These are phyloP conservation scores for Yarrowia sp. DNA, from an alignment of 805 yeast genomes.

Conservation along the genomic window DNA sequence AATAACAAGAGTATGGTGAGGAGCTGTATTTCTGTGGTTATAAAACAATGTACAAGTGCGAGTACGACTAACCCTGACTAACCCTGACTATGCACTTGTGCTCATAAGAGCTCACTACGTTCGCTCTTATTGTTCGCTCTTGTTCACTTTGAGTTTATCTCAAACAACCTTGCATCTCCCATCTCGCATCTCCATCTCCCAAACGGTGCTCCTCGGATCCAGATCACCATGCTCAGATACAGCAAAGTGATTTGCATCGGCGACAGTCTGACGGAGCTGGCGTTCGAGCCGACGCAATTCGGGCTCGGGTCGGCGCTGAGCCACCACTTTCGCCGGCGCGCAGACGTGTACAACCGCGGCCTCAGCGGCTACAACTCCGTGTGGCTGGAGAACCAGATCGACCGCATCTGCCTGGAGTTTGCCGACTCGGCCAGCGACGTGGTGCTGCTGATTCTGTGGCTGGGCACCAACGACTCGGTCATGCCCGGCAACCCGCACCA, in stretches of 20 bases:
- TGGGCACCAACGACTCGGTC: slow-evolving; percentile 39
- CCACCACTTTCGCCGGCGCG: slow-evolving; percentile 28
- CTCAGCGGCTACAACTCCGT: slow-evolving; percentile 8
- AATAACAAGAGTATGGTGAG: no score
- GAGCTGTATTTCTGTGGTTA: no score
- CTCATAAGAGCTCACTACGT: no score
- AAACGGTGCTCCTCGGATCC: no score
- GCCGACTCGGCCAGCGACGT: slow-evolving; percentile 1
- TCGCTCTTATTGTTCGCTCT: no score
- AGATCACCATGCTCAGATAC: slow-evolving; percentile 16
- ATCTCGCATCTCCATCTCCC: neutral
- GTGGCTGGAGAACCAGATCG: slow-evolving; percentile 27
- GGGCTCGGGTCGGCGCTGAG: slow-evolving; percentile 14
- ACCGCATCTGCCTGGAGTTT: slow-evolving; percentile 27
- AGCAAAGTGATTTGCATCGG: slow-evolving; percentile 28
- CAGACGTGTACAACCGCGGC: slow-evolving; percentile 33
- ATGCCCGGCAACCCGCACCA: slow-evolving; percentile 40
- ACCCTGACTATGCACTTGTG: no score
- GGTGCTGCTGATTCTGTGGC: slow-evolving; percentile 17
- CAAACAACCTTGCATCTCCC: slow-evolving; percentile 13
- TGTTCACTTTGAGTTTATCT: slow-evolving; percentile 17
- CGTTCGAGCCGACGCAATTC: slow-evolving; percentile 10
- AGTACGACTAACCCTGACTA: no score
- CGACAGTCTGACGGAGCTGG: slow-evolving; percentile 20
- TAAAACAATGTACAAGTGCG: no score